Conservation (phyloP, 202 grass and related monocot genomes). For the Tripidium arundinaceum region DNA sequence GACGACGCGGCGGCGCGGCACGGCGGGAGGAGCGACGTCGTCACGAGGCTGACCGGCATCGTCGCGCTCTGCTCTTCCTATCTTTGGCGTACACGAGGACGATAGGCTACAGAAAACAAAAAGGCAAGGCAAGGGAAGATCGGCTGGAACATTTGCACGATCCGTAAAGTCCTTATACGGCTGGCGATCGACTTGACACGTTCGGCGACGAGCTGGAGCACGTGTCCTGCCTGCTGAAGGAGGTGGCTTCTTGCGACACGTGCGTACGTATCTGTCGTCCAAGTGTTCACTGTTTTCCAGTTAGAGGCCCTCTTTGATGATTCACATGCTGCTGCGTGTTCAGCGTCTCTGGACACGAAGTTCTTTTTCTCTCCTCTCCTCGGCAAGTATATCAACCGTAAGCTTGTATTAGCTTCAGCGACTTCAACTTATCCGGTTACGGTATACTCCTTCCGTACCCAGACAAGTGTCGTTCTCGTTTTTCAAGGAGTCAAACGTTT, state of each 20-base stretch:
- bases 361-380: no score
- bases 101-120: no score
- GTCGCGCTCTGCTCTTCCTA: not conserved
- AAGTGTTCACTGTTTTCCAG: not conserved
- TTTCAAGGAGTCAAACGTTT: no score
- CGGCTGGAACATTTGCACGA: not conserved
- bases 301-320: no score
- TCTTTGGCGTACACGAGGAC: no score
- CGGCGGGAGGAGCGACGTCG: conserved; percentile 2
- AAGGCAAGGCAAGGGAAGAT: not conserved
- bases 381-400: no score
- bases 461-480: no score
- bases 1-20: not conserved
- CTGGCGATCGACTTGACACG: not conserved
- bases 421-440: no score
- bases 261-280: not conserved
- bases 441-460: no score
- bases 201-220: not conserved
- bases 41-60: conserved; percentile 27
- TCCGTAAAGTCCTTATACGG: not conserved
- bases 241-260: not conserved
- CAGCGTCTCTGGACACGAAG: not conserved
- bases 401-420: no score
- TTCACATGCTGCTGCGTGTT: not conserved
- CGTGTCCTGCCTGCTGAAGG: not conserved